A percentile compares a stretch with the other conserved stretches of the same genome.
These are phyloP conservation scores for Phoenix roebelenii DNA, from an alignment of 176 grass and related monocot species.

Conservation along the genomic window DNA sequence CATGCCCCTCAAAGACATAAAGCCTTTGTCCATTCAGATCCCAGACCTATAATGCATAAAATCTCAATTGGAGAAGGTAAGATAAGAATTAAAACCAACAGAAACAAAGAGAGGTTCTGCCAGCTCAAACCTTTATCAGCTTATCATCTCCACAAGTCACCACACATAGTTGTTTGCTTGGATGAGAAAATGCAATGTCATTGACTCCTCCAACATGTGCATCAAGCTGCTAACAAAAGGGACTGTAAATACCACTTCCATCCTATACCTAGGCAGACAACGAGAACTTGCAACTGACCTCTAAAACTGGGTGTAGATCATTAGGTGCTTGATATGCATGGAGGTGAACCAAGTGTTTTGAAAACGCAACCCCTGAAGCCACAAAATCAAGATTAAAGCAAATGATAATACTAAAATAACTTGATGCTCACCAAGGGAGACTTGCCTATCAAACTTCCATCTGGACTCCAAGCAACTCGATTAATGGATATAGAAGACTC, in stretches of 20 bases:
- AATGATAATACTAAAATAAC: background rate
- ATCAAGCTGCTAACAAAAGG: conserved; percentile 49
- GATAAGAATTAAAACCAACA: background rate
- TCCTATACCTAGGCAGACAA: conserved; percentile 6
- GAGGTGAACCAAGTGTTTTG: conserved; percentile 88
- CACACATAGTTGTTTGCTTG: conserved; percentile 74
- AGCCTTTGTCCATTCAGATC: conserved; percentile 74
- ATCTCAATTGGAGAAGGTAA: conserved; percentile 14
- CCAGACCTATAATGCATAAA: conserved; percentile 63
- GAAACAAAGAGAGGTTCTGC: background rate
- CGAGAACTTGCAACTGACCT: conserved; percentile 33
- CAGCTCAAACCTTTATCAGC: conserved; percentile 57
- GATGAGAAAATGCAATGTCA: conserved; percentile 92
- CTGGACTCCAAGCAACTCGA: conserved; percentile 86
- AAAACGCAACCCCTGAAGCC: conserved; percentile 72
- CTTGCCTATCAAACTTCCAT: conserved; percentile 87
- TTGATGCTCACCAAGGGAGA: background rate
- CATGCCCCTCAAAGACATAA: conserved; percentile 82
- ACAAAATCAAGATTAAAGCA: conserved; percentile 1
- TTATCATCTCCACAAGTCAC: conserved; percentile 99
- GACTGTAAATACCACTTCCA: no score
- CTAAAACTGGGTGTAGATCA: conserved; percentile 65
- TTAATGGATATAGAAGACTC: conserved; percentile 67
- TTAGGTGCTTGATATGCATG: conserved; percentile 73
- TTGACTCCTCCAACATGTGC: conserved; percentile 90